These are phyloP conservation scores for Beauveria australis DNA, from an alignment of 2,329 filamentous ascomycete genomes.

Conservation along the genomic window DNA sequence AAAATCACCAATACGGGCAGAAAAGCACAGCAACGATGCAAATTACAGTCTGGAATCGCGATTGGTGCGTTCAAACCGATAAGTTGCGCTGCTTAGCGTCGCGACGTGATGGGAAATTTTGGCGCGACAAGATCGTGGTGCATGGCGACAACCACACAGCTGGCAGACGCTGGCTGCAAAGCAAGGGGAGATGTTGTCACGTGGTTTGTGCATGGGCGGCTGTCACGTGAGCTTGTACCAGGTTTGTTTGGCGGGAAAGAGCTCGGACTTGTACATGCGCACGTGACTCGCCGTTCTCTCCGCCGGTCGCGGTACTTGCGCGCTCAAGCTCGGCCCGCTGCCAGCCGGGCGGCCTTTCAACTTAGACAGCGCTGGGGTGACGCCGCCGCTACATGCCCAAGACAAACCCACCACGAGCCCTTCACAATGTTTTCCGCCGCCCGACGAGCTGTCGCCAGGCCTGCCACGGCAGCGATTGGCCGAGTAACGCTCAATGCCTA, in stretches of 20 bases:
- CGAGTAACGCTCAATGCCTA: conserved; percentile 23
- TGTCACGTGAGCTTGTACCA: neutral
- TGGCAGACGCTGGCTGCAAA: conserved; percentile 1
- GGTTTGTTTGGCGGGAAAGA: neutral
- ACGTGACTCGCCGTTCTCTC: conserved; percentile 11
- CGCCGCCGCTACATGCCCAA: neutral
- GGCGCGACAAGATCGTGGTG: conserved; percentile 12
- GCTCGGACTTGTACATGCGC: neutral
- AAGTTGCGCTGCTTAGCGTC: conserved; percentile 15
- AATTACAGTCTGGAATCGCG: conserved; percentile 2
- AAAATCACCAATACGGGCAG: conserved; percentile 1
- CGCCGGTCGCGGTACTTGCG: neutral
- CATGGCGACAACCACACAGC: conserved; percentile 7
- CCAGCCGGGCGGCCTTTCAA: conserved; percentile 3
- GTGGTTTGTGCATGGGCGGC: neutral
- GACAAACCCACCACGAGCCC: neutral
- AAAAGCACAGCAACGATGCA: conserved; percentile 11
- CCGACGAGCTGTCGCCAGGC: conserved; percentile 21
- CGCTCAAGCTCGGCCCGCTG: conserved; percentile 7
- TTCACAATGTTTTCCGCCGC: conserved; percentile 25
- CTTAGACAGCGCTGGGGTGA: conserved; percentile 4
- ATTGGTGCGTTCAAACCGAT: conserved; percentile 9
- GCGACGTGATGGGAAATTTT: conserved; percentile 15
- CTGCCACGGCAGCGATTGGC: conserved; percentile 20
- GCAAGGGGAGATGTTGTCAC: conserved; percentile 10